phyloP scores from a whole-genome alignment of 2,329 filamentous ascomycete genomes.

The Phoma sp. region DNA sequence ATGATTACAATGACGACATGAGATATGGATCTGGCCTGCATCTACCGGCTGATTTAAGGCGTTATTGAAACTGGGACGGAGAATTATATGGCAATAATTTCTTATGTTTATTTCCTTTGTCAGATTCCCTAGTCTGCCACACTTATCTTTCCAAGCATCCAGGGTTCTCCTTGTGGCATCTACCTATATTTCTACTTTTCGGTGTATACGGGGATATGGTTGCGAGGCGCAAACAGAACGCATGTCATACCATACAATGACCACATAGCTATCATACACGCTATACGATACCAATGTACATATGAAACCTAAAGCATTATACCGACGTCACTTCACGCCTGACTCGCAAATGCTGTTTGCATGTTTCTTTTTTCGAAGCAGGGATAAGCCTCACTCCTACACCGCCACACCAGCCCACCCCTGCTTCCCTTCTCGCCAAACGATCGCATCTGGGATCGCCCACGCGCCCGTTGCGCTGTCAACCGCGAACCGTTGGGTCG shows the following conservation, averaged over 20 bases:
- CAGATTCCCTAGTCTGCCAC: neutral
- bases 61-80: neutral
- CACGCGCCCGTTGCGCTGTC: neutral
- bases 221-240: conserved; percentile 1
- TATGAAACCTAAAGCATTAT: neutral
- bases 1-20: conserved; percentile 26
- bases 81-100: conserved; percentile 6
- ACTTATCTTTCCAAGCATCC: conserved; percentile 7
- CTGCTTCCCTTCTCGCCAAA: neutral
- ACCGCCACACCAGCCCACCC: conserved; percentile 5
- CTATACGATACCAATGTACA: conserved; percentile 17
- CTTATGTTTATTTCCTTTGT: conserved; percentile 18
- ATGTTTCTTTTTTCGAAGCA: neutral
- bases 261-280: conserved; percentile 12
- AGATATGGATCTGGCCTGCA: conserved; percentile 10
- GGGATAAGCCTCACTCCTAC: conserved; percentile 8
- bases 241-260: conserved; percentile 5
- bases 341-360: neutral
- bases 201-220: neutral
- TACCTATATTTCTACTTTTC: neutral
- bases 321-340: neutral
- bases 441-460: neutral
- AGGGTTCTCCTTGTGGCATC: neutral
- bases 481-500: conserved; percentile 2
- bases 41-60: conserved; percentile 5